These are phyloP conservation scores for Volutella citrinella DNA, from an alignment of 2,329 filamentous ascomycete species.

Conservation along the genomic window DNA sequence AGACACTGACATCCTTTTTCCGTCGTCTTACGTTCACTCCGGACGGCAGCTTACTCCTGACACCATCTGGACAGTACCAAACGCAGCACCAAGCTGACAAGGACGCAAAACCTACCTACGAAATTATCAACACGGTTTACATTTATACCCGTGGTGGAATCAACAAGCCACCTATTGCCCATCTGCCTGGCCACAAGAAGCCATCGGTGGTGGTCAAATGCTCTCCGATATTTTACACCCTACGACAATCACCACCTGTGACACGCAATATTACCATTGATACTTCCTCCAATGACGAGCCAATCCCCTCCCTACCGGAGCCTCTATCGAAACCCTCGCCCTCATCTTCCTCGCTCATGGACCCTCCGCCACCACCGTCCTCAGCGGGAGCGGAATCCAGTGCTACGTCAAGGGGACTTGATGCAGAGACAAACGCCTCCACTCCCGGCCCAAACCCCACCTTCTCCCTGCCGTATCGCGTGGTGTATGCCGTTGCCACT, in stretches of 20 bases:
- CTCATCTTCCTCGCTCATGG: constrained; percentile 71
- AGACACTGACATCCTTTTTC: constrained; percentile 97
- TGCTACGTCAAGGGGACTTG: constrained; percentile 50
- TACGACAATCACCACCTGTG: constrained; percentile 63
- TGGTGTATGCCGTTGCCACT: constrained; percentile 95
- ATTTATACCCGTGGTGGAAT: constrained; percentile 95
- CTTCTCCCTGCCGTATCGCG: constrained; percentile 85
- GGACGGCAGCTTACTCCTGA: constrained; percentile 90
- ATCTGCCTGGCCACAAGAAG: constrained; percentile 96
- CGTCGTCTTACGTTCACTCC: constrained; percentile 89
- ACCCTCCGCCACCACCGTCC: constrained; percentile 64
- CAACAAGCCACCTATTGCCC: constrained; percentile 92
- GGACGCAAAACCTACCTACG: constrained; percentile 72
- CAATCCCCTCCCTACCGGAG: constrained; percentile 80
- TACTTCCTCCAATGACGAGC: constrained; percentile 82
- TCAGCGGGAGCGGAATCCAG: constrained; percentile 45
- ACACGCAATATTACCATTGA: constrained; percentile 94
- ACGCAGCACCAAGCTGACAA: constrained; percentile 64
- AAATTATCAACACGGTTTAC: constrained; percentile 95
- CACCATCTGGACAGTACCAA: constrained; percentile 93
- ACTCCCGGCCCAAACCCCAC: constrained; percentile 63
- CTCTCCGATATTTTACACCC: constrained; percentile 83
- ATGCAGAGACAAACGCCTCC: constrained; percentile 43
- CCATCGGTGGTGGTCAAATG: constrained; percentile 94
- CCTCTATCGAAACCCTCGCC: constrained; percentile 65